Percentiles rank a stretch among this genome's conserved stretches.
phyloP scores from a whole-genome alignment of 345 rosid genomes.

The Eucalyptus sideroxylon region DNA sequence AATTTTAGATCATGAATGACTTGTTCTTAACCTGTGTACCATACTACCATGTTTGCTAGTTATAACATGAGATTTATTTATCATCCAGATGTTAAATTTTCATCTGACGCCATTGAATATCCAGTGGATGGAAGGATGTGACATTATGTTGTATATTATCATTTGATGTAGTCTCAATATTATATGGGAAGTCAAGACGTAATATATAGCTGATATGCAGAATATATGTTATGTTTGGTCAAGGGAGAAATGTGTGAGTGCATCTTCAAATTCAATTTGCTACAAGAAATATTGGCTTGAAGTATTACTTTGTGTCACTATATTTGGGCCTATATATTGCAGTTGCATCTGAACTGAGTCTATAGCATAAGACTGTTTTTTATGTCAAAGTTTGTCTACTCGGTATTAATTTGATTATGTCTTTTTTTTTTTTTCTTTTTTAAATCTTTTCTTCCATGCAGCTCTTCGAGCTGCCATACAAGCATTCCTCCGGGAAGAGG shows the following conservation, averaged over 20 bases:
- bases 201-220: neutral
- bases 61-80: neutral
- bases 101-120: neutral
- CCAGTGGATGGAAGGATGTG: neutral
- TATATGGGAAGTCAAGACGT: neutral
- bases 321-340: neutral
- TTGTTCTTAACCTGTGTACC: neutral
- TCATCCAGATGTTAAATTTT: neutral
- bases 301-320: neutral
- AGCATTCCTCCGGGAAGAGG: conserved; percentile 76
- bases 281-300: neutral
- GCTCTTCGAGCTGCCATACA: conserved; percentile 79
- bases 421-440: neutral
- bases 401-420: neutral
- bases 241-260: neutral
- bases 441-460: conserved; percentile 3
- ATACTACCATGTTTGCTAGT: neutral
- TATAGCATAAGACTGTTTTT: neutral
- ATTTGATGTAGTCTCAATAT: neutral
- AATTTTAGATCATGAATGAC: neutral
- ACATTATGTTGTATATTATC: neutral
- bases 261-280: neutral
- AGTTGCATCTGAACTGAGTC: neutral
- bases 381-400: neutral
- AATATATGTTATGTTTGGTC: neutral